These are phyloP conservation scores for Massarina eburnea DNA, from an alignment of 2,329 filamentous ascomycete genomes.

Conservation along the genomic window DNA sequence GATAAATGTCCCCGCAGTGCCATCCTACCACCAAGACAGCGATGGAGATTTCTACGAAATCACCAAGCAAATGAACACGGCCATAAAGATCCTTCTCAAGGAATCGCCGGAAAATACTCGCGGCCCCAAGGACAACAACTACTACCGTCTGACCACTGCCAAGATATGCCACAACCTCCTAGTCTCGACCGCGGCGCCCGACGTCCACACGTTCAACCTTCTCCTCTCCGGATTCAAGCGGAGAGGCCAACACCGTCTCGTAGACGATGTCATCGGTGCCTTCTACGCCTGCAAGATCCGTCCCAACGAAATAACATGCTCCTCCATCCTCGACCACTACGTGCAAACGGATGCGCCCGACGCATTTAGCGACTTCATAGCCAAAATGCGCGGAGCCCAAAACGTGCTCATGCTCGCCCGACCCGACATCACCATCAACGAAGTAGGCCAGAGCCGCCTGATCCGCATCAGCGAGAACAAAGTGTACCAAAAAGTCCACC, in stretches of 20 bases:
- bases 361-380: slow-evolving; percentile 44
- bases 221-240: slow-evolving; percentile 65
- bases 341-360: slow-evolving; percentile 29
- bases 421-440: slow-evolving; percentile 41
- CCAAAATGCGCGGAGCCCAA: slow-evolving; percentile 45
- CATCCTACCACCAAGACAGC: slow-evolving; percentile 42
- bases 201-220: slow-evolving; percentile 70
- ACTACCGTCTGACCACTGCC: slow-evolving; percentile 17
- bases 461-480: slow-evolving; percentile 24
- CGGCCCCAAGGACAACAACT: neutral
- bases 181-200: slow-evolving; percentile 61
- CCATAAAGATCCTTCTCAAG: slow-evolving; percentile 26
- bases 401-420: slow-evolving; percentile 46
- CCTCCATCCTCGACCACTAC: slow-evolving; percentile 46
- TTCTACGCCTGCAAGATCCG: slow-evolving; percentile 44
- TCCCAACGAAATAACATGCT: slow-evolving; percentile 49
- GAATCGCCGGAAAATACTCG: slow-evolving; percentile 10
- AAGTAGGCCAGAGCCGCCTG: slow-evolving; percentile 28
- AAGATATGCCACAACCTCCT: slow-evolving; percentile 66
- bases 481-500: slow-evolving; percentile 48
- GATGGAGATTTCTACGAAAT: slow-evolving; percentile 38
- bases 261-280: slow-evolving; percentile 32
- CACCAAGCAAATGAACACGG: slow-evolving; percentile 31
- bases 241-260: slow-evolving; percentile 26
- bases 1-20: slow-evolving; percentile 16